Percentiles rank a stretch among this genome's conserved stretches.
Evolutionary conservation across 2,329 filamentous ascomycete genomes (phyloP).

Genomic region (Chrysosporium keratinophilum): DNA sequence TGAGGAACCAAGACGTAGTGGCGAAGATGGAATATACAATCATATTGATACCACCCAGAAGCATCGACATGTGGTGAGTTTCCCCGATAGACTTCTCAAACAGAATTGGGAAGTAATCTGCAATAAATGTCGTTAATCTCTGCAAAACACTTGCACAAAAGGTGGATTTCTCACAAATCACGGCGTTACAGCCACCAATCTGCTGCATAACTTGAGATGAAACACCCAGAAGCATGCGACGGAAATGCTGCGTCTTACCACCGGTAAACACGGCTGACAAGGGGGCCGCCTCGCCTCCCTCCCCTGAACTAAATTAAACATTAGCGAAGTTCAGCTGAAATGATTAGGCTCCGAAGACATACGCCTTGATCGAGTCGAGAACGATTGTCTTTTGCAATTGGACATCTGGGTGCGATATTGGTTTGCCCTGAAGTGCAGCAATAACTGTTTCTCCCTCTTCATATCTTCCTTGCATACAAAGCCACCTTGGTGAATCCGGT

Average conservation of each 20-base stretch:
- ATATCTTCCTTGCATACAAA: conserved; percentile 25
- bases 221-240: conserved; percentile 33
- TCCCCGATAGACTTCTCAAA: conserved; percentile 36
- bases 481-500: conserved; percentile 29
- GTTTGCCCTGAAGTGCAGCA: conserved; percentile 35
- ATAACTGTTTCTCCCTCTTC: conserved; percentile 39
- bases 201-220: conserved; percentile 40
- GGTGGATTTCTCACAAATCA: conserved; percentile 15
- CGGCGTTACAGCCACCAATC: conserved; percentile 41
- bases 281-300: conserved; percentile 35
- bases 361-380: conserved; percentile 38
- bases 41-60: conserved; percentile 39
- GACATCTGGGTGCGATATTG: conserved; percentile 44
- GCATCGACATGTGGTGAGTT: conserved; percentile 29
- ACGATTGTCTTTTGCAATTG: conserved; percentile 42
- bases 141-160: conserved; percentile 27
- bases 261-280: conserved; percentile 40
- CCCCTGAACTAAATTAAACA: conserved; percentile 44
- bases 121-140: conserved; percentile 25
- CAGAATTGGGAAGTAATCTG: conserved; percentile 30
- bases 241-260: conserved; percentile 33
- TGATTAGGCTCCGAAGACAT: background rate
- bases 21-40: conserved; percentile 22
- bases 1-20: conserved; percentile 32
- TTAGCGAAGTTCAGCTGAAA: background rate